Evolutionary conservation across 1,284 basidiomycete genomes (phyloP), one percentile per base, ranked within the genome.

Genomic region (Malassezia yamatoensis): DNA sequence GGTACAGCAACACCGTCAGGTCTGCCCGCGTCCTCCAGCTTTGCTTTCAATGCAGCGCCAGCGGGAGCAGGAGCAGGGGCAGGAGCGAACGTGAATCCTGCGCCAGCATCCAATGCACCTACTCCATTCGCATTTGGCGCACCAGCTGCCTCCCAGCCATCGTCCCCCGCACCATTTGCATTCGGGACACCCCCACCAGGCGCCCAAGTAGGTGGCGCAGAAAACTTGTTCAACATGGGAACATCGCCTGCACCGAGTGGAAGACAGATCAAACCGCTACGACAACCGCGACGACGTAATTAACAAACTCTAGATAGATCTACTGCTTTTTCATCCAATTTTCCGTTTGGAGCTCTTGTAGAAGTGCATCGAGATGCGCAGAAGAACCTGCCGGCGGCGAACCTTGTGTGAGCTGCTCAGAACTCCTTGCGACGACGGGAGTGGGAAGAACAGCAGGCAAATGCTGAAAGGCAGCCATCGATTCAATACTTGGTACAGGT

Each of bases 231-330:
- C 36, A 66, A 58, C 16, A 62, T 68, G 52, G 66, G 65, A 24
- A 54, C 66, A 8, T 48, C 62, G 18, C 56, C 63, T 6, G 53
- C 56, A 1, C 61, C 64, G 0, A 55, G 53, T 5, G 66, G 59
- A 3, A 52, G 66, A 32, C 61, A 63, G 53, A 68, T 68, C 43
- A 68, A 68, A 47, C 66, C 66, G 16, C 48, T 66, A 43, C 53
- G 64, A 2, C 62, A 62, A 47, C 41, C 55, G 15, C 43, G 55
- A 5, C 50, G 55, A 6, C 55, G 55, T 53, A 53, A 49, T 13
- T 33, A 32, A 10, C 7, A 6, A 12, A 20, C 32, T 36, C 16
- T 29, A 29, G 3, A 29, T 29, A 29, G 7, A 3, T 7, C 24
- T 29, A 29, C 24, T 29, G 24, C 24, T 29, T 29, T 29, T 29